Conservation (phyloP, 345 rosid species). For the Populus nigra region DNA sequence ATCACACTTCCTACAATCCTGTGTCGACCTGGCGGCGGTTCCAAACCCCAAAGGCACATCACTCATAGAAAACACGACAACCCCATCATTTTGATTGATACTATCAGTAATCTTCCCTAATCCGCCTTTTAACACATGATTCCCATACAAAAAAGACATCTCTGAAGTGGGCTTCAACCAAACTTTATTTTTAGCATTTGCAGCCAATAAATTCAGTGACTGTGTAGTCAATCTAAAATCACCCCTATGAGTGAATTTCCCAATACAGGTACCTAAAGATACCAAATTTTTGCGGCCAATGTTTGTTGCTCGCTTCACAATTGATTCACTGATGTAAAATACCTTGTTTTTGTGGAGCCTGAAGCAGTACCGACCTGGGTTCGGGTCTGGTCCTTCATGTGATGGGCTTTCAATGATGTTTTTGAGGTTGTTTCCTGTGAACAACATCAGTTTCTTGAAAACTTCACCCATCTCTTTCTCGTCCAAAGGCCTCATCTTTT, state of each 20-base stretch:
- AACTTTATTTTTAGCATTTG: conserved; percentile 81
- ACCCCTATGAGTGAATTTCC: conserved; percentile 76
- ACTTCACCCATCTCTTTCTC: conserved; percentile 82
- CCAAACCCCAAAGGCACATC: conserved; percentile 90
- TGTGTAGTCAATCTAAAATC: conserved; percentile 72
- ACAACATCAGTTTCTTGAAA: conserved; percentile 75
- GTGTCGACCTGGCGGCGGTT: conserved; percentile 68
- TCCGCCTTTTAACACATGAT: conserved; percentile 89
- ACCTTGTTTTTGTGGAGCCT: conserved; percentile 79
- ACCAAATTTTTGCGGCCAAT: conserved; percentile 52
- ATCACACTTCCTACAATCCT: conserved; percentile 85
- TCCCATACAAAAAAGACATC: conserved; percentile 89
- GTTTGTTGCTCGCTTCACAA: conserved; percentile 86
- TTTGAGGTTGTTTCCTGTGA: conserved; percentile 87
- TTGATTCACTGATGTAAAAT: conserved; percentile 71
- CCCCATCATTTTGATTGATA: conserved; percentile 75
- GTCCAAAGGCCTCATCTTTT: conserved; percentile 77
- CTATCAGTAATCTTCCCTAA: conserved; percentile 82
- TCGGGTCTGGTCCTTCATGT: conserved; percentile 74
- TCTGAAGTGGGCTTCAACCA: conserved; percentile 95
- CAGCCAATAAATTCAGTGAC: conserved; percentile 57
- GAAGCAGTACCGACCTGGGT: conserved; percentile 83
- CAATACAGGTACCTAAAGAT: conserved; percentile 77
- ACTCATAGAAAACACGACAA: conserved; percentile 81
- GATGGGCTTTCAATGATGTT: conserved; percentile 84